Evolutionary conservation across 371 early-diverging fungal genomes (phyloP), one percentile per base, ranked within the genome.

Genomic region (Actinomortierella ambigua): DNA sequence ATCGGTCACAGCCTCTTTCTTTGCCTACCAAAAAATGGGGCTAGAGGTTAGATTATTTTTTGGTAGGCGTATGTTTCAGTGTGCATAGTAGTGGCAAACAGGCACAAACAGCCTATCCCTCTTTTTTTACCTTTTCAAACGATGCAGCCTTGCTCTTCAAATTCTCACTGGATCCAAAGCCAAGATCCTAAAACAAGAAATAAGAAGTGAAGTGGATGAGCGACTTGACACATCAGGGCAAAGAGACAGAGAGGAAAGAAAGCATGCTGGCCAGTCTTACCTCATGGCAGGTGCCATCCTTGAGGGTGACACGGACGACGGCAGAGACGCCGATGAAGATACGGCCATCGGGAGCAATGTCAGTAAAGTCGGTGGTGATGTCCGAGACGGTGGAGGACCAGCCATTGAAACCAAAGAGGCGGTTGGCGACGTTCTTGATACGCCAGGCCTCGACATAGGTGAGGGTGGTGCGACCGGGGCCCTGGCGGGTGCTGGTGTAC

Each of bases 1-100:
- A 80, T 99, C 99, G 0, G 99, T 99, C 0, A 85, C 85, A 1
- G 99, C 96, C 77, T 98, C 97, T 65, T 99, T 99, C 67, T 90
- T 92, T 5, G 96, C 96, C 84, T 90, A 61, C 20, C 17, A 4
- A 23, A 14, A 7, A 60, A 42, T 11, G 44, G 22, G n/a, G 8
- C 23, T 43, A 15, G 13, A 59, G 23, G 28, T 7, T 28, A n/a
- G 24, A 65, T 53, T 29, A 24, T 2, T 0, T 1, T n/a, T 3
- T n/a, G n/a, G n/a, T n/a, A n/a, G n/a, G 7, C 20, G 9, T 8
- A 0, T 20, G 46, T 24, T n/a, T n/a, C n/a, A n/a, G n/a, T n/a
- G n/a, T n/a, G n/a, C 15, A 11, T 44, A 26, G 20, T 49, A 42
- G 15, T 44, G 1, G 9, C 26, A 2, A 5, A 9, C 18, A 52